Evolutionary conservation across 768 basidiomycete species (phyloP), one percentile per base, ranked within the genome.

Genomic region (Podaxis mareebaensis): DNA sequence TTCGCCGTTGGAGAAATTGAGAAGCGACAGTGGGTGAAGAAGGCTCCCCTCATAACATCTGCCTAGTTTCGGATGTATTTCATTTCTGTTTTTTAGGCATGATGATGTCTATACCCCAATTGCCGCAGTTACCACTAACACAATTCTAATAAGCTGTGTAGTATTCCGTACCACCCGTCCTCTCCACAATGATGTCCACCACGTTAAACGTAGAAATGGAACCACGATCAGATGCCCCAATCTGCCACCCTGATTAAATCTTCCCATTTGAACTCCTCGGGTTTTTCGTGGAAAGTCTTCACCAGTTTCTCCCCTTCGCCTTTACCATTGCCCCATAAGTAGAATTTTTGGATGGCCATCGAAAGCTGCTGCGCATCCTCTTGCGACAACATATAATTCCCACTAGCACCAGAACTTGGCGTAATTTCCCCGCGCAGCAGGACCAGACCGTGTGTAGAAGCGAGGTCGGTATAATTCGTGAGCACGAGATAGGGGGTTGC

Each of bases 361-460:
- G 90, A 84, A 42, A 99, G 81, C 39, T 92, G 67, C 66, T 97
- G 95, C 0, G 95, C 93, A 67, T 97, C 95, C 59, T 85, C 81
- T 72, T 95, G 92, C 61, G 76, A 80, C 42, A 98, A 74, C 73
- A 93, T 74, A 69, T 82, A 91, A 61, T 77, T 80, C 53, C 81
- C 76, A 13, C 68, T 69, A 8, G 67, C 70, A 36, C 68, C 69
- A 13, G 85, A 74, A 1, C 87, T 82, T 1, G 92, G 88, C 0
- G 94, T 94, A 64, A 98, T 88, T 76, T 98, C 96, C 22, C 96
- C 97, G 17, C 95, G 82, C 75, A 99, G 80, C 3, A 99, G 84
- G 2, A 98, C 93, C 51, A 91, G 73, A 11, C 86, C 88, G 69
- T 98, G 94, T 3, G 91, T 87, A 28, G 82, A 74, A 1, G 88